Evolutionary conservation across 352 stramenopile genomes (phyloP).

Genomic region (Globisporangium yorkense): DNA sequence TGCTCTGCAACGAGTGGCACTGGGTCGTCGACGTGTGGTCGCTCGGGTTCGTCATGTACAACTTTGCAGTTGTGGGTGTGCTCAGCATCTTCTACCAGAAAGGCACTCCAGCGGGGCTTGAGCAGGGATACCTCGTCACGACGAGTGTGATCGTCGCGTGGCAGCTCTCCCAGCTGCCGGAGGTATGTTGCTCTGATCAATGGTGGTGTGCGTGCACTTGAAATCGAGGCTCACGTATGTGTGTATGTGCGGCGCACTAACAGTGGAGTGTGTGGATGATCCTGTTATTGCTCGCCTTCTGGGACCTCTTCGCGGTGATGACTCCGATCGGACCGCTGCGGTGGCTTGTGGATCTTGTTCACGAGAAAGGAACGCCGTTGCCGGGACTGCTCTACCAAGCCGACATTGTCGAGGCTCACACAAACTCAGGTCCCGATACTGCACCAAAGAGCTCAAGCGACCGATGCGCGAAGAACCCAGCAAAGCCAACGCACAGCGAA

Average conservation of each 20-base stretch:
- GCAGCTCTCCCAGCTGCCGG: slow-evolving; percentile 93
- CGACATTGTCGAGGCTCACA: slow-evolving; percentile 45
- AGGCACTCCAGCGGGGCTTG: slow-evolving; percentile 69
- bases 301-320: slow-evolving; percentile 97
- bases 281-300: slow-evolving; percentile 92
- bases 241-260: neutral
- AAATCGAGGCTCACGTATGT: neutral
- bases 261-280: slow-evolving; percentile 86
- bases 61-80: slow-evolving; percentile 81
- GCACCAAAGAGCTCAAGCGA: neutral
- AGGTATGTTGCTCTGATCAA: slow-evolving; percentile 47
- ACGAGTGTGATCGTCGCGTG: slow-evolving; percentile 95
- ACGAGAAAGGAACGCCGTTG: slow-evolving; percentile 82
- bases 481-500: neutral
- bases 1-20: slow-evolving; percentile 37
- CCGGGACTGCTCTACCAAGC: slow-evolving; percentile 95
- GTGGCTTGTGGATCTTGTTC: slow-evolving; percentile 90
- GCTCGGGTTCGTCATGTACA: slow-evolving; percentile 79
- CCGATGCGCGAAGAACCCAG: too few species aligned
- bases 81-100: slow-evolving; percentile 87
- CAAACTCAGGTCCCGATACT: neutral
- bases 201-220: neutral
- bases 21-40: slow-evolving; percentile 51
- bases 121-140: slow-evolving; percentile 89
- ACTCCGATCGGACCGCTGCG: slow-evolving; percentile 93